Evolutionary conservation across 192 early-diverging fungal genomes (phyloP), one percentile per base, ranked within the genome.

Genomic region (Coemansia sp.): DNA sequence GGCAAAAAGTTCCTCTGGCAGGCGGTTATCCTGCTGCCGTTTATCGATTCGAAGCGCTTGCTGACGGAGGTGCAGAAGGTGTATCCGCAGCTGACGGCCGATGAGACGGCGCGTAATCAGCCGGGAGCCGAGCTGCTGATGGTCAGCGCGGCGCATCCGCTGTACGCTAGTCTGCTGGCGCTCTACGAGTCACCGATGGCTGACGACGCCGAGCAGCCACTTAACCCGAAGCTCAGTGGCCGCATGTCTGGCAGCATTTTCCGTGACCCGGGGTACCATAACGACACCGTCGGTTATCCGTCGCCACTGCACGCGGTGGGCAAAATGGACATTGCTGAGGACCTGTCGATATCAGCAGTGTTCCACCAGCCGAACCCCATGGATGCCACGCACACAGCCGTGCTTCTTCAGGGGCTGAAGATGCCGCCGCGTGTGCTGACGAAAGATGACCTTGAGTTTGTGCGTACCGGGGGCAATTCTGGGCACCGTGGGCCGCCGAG

Each of bases 1-100:
- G 96, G 95, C 57, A 96, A 98, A 66, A 95, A 94, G 74, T 89
- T 84, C 51, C 82, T 89, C 53, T 99, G 96, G 96, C 88, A 91
- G 74, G 91, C 90, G 15, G 91, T 99, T 10, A 93, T 89, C 12
- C 83, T 95, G 51, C 84, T 99, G 54, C 95, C 95, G 0, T 99
- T 99, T 50, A 93, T 99, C 72, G 92, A 98, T 62, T 83, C 95
- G 57, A 69, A 81, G 49, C 83, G 94, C 25, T 64, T 99, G 24
- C 62, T 96, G 10, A 75, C 80, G 12, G 88, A 91, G 13, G 79
- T 95, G 65, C 67, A 83, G 23, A 80, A 83, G 41, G 78, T 79
- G 9, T 87, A 89, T 21, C 71, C 82, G 48, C 60, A 81, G 42
- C 66, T 98, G 23, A 82, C 82, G 1, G 73, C 82, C 8, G 91